phyloP scores from a whole-genome alignment of 331 rosid species.

The Cydonia oblonga region DNA sequence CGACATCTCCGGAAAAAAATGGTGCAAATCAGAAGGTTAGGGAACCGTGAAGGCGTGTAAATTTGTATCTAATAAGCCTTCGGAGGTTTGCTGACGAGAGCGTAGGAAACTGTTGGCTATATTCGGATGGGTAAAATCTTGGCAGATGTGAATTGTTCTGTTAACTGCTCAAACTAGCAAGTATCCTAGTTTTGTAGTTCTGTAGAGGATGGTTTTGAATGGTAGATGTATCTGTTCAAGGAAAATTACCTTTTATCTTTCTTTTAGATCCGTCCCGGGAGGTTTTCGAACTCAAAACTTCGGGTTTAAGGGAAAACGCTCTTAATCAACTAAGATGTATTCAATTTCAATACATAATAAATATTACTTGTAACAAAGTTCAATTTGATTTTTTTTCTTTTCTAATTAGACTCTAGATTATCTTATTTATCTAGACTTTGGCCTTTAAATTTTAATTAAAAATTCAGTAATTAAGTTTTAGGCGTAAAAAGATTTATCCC shows the following conservation, averaged over 20 bases:
- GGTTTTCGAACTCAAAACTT: not conserved
- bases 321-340: not conserved
- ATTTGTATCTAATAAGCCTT: slow-evolving; percentile 11
- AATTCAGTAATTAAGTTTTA: too few species aligned
- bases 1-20: slow-evolving; percentile 16
- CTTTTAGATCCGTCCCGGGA: not conserved
- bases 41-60: slow-evolving; percentile 3
- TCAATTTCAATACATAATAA: too few species aligned
- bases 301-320: not conserved
- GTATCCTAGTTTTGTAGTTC: not conserved
- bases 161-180: not conserved
- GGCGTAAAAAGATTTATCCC: too few species aligned
- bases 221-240: not conserved
- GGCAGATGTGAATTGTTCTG: not conserved
- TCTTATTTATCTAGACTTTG: not conserved
- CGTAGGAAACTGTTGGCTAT: not conserved
- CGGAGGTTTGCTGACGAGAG: not conserved
- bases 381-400: too few species aligned
- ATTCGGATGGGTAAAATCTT: not conserved
- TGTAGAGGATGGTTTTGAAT: not conserved
- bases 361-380: too few species aligned
- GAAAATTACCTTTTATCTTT: not conserved
- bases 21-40: slow-evolving; percentile 10
- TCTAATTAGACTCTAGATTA: too few species aligned
- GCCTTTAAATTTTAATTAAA: not conserved